Conservation (phyloP, 2,329 filamentous ascomycete genomes). For the Hypoxylon sp. region DNA sequence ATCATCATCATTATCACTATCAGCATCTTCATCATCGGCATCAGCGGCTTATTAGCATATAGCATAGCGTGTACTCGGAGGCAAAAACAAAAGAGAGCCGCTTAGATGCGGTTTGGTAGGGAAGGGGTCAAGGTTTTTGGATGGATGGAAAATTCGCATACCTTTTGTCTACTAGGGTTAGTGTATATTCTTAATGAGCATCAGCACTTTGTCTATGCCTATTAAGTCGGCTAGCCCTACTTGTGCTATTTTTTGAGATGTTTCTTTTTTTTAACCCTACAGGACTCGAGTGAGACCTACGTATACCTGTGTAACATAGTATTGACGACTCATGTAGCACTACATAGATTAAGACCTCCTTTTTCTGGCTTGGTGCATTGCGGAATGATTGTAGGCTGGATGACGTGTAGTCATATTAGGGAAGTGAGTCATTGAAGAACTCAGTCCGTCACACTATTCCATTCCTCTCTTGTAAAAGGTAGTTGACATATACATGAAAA, state of each 20-base stretch:
- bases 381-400: neutral
- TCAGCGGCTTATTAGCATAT: slow-evolving; percentile 18
- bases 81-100: neutral
- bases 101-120: slow-evolving; percentile 7
- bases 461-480: no score
- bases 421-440: no score
- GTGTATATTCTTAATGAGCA: slow-evolving; percentile 39
- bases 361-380: neutral
- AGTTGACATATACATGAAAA: no score
- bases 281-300: no score
- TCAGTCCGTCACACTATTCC: no score
- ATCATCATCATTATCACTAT: slow-evolving; percentile 8
- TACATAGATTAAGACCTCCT: neutral
- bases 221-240: slow-evolving; percentile 2
- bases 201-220: slow-evolving; percentile 2
- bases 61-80: slow-evolving; percentile 22
- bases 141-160: slow-evolving; percentile 18
- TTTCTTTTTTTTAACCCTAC: neutral
- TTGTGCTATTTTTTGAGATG: neutral
- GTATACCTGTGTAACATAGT: neutral
- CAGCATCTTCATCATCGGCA: slow-evolving; percentile 11
- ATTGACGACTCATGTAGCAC: neutral
- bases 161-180: slow-evolving; percentile 17
- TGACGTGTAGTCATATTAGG: no score
- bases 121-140: neutral